These are phyloP conservation scores for Tricholoma bakamatsutake DNA, from an alignment of 768 basidiomycete species.

Conservation along the genomic window DNA sequence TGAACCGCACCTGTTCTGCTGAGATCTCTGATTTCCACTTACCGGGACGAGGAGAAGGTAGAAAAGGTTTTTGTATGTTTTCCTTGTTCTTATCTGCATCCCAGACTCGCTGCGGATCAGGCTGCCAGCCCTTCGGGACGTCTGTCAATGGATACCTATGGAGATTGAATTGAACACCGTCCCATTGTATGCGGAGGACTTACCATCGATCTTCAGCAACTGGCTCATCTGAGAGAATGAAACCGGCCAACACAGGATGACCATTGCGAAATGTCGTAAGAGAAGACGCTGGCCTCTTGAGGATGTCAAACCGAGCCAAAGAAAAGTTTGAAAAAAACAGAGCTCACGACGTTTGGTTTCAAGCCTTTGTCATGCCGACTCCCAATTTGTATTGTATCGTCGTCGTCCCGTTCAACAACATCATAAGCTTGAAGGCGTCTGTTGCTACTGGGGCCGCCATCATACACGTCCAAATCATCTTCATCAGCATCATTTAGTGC, in stretches of 20 bases:
- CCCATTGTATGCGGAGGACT: constrained; percentile 12
- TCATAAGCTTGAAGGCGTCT: constrained; percentile 63
- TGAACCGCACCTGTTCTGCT: constrained; percentile 58
- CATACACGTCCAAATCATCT: constrained; percentile 85
- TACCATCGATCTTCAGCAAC: constrained; percentile 69
- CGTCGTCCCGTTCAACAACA: constrained; percentile 55
- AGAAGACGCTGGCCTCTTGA: constrained; percentile 29
- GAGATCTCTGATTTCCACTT: constrained; percentile 56
- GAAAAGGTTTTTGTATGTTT: constrained; percentile 25
- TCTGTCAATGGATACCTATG: constrained; percentile 80
- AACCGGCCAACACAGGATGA: constrained; percentile 65
- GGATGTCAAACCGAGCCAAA: constrained; percentile 16
- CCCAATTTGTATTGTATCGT: constrained; percentile 45
- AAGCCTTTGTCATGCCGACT: constrained; percentile 17
- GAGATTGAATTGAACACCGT: not conserved
- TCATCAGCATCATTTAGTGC: constrained; percentile 92
- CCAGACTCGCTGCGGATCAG: constrained; percentile 79
- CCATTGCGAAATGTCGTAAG: constrained; percentile 66
- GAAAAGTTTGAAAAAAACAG: constrained; percentile 1
- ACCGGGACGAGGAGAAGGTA: constrained; percentile 28
- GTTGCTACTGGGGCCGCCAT: constrained; percentile 31
- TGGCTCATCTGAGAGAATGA: constrained; percentile 61
- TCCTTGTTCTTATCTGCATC: constrained; percentile 44
- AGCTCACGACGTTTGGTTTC: constrained; percentile 24
- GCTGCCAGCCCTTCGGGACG: constrained; percentile 78